Conservation (phyloP, 2,329 filamentous ascomycete species). For the Celoporthe dispersa region DNA sequence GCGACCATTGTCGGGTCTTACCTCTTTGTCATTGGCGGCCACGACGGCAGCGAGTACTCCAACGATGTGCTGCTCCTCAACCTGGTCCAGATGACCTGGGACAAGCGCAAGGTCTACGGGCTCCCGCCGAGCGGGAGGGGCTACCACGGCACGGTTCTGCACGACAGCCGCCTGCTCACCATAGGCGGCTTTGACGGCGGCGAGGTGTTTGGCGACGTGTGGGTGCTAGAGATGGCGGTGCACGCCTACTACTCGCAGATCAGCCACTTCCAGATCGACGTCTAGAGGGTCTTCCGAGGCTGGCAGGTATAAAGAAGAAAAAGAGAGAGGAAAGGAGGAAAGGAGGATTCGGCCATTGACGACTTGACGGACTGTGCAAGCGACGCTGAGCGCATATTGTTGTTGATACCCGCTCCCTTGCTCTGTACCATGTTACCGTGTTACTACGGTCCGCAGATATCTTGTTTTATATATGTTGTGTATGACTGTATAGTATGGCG, state of each 20-base stretch:
- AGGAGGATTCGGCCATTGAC: neutral
- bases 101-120: conserved; percentile 68
- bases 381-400: conserved; percentile 9
- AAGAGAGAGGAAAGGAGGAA: neutral
- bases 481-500: conserved; percentile 3
- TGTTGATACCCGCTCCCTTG: conserved; percentile 26
- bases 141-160: conserved; percentile 68
- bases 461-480: conserved; percentile 3
- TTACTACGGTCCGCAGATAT: conserved; percentile 1
- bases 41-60: conserved; percentile 71
- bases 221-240: conserved; percentile 69
- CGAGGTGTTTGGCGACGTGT: conserved; percentile 71
- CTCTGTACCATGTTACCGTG: neutral
- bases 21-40: conserved; percentile 71
- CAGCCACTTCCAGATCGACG: conserved; percentile 72
- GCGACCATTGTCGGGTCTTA: conserved; percentile 72
- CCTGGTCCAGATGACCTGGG: conserved; percentile 76
- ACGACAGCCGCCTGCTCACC: conserved; percentile 67
- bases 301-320: neutral
- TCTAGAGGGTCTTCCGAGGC: conserved; percentile 43
- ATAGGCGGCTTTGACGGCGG: conserved; percentile 71
- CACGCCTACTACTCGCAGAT: conserved; percentile 76
- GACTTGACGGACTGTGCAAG: neutral
- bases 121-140: conserved; percentile 65
- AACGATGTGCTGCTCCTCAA: conserved; percentile 72